These are phyloP conservation scores for Malassezia brasiliensis DNA, from an alignment of 1,284 basidiomycete species.

Conservation along the genomic window DNA sequence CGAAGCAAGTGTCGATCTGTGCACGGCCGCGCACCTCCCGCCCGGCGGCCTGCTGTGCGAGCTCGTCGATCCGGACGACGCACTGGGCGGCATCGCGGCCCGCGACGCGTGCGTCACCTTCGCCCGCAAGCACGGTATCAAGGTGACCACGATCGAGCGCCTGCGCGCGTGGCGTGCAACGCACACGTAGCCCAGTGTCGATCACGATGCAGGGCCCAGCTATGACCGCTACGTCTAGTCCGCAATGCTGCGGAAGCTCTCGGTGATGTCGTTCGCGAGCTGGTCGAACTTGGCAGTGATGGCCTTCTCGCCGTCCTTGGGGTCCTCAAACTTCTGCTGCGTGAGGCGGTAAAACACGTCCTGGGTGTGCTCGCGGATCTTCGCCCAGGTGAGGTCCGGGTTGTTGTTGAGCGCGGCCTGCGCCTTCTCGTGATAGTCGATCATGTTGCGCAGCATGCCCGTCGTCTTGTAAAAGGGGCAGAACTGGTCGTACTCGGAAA, in stretches of 20 bases:
- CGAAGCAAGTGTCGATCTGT: constrained; percentile 80
- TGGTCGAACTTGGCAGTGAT: constrained; percentile 39
- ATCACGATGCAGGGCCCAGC: neutral
- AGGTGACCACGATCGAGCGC: constrained; percentile 82
- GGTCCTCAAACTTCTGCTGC: constrained; percentile 91
- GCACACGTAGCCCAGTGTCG: neutral
- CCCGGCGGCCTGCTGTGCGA: constrained; percentile 84
- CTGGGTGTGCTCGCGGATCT: constrained; percentile 74
- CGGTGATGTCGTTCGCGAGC: constrained; percentile 41
- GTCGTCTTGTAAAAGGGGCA: constrained; percentile 74
- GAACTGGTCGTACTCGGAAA: constrained; percentile 91
- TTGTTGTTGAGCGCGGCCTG: constrained; percentile 63
- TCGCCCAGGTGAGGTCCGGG: constrained; percentile 80
- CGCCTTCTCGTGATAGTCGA: constrained; percentile 83
- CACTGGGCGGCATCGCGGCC: constrained; percentile 86
- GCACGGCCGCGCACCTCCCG: constrained; percentile 65
- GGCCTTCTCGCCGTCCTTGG: constrained; percentile 46
- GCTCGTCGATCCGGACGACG: constrained; percentile 77
- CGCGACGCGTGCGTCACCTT: constrained; percentile 84
- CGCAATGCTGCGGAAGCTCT: constrained; percentile 42
- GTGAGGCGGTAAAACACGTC: constrained; percentile 92
- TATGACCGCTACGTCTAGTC: constrained; percentile 21
- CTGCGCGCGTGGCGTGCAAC: constrained; percentile 30
- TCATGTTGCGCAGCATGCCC: constrained; percentile 90
- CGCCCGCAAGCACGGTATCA: constrained; percentile 80